These are phyloP conservation scores for Laguncularia racemosa DNA, from an alignment of 345 rosid species.

Conservation along the genomic window DNA sequence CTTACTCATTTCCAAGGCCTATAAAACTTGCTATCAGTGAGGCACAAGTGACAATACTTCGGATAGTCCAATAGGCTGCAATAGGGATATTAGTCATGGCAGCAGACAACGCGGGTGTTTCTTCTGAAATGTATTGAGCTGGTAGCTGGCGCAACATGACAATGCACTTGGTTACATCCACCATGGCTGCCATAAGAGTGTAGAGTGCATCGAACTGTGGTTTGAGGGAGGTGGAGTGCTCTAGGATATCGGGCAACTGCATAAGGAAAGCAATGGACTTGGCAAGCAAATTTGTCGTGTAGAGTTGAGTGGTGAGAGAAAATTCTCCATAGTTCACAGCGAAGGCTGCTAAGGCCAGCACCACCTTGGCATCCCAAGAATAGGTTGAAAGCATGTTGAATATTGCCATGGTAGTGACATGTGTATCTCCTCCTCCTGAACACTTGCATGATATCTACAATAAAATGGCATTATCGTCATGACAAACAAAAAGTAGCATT, in stretches of 20 bases:
- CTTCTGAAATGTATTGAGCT: constrained; percentile 31
- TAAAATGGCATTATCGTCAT: background rate
- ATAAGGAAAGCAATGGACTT: constrained; percentile 36
- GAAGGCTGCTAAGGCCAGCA: constrained; percentile 42
- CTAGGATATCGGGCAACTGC: constrained; percentile 32
- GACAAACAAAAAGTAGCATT: too few species aligned
- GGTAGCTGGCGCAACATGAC: constrained; percentile 37
- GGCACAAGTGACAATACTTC: constrained; percentile 41
- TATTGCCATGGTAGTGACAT: constrained; percentile 30
- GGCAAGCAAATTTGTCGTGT: constrained; percentile 23
- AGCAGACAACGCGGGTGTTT: constrained; percentile 19
- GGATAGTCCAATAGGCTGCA: constrained; percentile 47
- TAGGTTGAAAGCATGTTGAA: constrained; percentile 29
- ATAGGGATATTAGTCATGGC: constrained; percentile 41
- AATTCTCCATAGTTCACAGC: constrained; percentile 39
- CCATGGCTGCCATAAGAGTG: constrained; percentile 31
- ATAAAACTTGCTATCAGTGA: constrained; percentile 29
- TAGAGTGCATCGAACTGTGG: constrained; percentile 35
- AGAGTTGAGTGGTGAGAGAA: constrained; percentile 24
- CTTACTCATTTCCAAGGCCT: constrained; percentile 41
- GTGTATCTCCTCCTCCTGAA: constrained; percentile 37
- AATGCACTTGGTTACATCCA: constrained; percentile 53
- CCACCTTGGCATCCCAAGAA: constrained; percentile 45
- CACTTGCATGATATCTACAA: constrained; percentile 44
- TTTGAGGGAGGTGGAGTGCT: constrained; percentile 16